These are phyloP conservation scores for Candolleomyces aberdarensis DNA, from an alignment of 768 basidiomycete genomes.

Conservation along the genomic window DNA sequence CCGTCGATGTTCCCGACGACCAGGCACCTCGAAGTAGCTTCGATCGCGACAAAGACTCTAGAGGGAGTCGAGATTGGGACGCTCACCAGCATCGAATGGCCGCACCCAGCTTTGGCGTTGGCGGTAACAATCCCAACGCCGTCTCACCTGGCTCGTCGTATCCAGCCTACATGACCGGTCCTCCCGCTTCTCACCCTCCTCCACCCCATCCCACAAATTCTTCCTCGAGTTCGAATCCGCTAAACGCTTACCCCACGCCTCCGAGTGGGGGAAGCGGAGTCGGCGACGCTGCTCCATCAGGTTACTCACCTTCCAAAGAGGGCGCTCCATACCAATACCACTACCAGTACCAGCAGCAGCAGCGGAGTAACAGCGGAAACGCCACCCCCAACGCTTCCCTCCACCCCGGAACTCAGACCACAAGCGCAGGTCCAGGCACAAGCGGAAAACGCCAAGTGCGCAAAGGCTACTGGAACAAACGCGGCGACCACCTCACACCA, in stretches of 20 bases:
- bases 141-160: not conserved
- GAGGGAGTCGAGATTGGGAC: not conserved
- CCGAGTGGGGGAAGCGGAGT: not conserved
- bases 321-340: not conserved
- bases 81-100: not conserved
- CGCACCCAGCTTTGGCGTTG: not conserved
- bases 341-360: not conserved
- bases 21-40: not conserved
- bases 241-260: not conserved
- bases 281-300: not conserved
- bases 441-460: conserved; percentile 29
- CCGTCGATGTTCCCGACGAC: not conserved
- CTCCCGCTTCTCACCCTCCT: not conserved
- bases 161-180: not conserved
- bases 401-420: not conserved
- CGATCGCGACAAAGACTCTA: not conserved
- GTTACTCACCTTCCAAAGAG: not conserved
- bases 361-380: not conserved
- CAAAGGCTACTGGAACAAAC: conserved; percentile 69
- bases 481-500: conserved; percentile 66
- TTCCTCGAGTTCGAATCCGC: not conserved
- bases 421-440: not conserved
- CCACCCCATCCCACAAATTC: not conserved
- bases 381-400: not conserved
- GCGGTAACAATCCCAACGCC: not conserved